phyloP scores from a whole-genome alignment of 1,284 basidiomycete species.

The Naganishia sp. region DNA sequence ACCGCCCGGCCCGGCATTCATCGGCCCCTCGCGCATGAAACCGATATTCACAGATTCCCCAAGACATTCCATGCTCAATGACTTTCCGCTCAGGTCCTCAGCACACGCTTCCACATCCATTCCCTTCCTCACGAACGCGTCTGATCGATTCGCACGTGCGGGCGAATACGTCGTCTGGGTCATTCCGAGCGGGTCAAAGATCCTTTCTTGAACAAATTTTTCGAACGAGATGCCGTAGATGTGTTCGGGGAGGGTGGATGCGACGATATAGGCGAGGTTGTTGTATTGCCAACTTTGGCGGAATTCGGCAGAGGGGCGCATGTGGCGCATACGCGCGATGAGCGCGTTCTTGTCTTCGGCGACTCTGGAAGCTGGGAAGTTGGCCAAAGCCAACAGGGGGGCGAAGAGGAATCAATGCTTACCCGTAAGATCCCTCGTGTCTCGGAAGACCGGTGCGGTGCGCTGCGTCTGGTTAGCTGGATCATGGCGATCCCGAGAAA shows the following conservation, averaged over 20 bases:
- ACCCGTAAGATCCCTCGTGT: conserved; percentile 34
- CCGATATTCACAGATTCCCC: conserved; percentile 34
- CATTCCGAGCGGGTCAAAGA: conserved; percentile 46
- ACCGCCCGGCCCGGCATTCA: conserved; percentile 40
- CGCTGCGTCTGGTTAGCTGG: conserved; percentile 34
- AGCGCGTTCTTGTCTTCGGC: conserved; percentile 11
- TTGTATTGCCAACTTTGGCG: conserved; percentile 45
- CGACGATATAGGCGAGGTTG: conserved; percentile 40
- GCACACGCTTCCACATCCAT: conserved; percentile 31
- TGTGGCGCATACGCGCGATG: conserved; percentile 37
- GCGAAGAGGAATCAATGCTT: background rate
- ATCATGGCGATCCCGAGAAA: background rate
- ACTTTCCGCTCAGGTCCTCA: conserved; percentile 6
- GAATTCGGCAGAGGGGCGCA: conserved; percentile 41
- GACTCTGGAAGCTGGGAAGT: background rate
- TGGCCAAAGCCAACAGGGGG: background rate
- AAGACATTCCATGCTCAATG: conserved; percentile 32
- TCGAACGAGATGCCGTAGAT: conserved; percentile 38
- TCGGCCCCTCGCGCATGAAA: conserved; percentile 33
- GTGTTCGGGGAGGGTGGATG: conserved; percentile 38
- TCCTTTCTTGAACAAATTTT: conserved; percentile 38
- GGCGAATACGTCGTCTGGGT: conserved; percentile 37
- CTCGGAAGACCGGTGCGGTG: conserved; percentile 36
- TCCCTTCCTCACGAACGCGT: conserved; percentile 32
- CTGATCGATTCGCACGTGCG: conserved; percentile 31